Evolutionary conservation across 2,329 filamentous ascomycete species (phyloP).

Genomic region (Monilinia fructicola): DNA sequence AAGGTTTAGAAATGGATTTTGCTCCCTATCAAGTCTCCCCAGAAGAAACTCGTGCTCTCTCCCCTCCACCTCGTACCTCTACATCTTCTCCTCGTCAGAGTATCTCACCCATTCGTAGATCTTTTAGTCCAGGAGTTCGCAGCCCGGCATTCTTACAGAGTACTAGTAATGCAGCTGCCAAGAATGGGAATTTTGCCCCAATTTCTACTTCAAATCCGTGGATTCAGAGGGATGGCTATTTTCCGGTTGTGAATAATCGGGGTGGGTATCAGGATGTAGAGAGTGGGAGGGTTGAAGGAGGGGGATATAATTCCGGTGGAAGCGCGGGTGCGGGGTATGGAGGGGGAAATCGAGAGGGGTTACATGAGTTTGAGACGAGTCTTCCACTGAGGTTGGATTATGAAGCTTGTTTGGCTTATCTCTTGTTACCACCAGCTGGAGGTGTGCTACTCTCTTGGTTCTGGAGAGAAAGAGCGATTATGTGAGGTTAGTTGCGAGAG

Average conservation of each 20-base stretch:
- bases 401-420: conserved; percentile 87
- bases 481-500: conserved; percentile 58
- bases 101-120: conserved; percentile 54
- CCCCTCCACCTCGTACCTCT: conserved; percentile 54
- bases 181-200: conserved; percentile 32
- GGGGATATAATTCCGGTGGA: neutral
- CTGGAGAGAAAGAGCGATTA: conserved; percentile 96
- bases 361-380: conserved; percentile 88
- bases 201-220: conserved; percentile 21
- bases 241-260: conserved; percentile 13
- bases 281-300: conserved; percentile 18
- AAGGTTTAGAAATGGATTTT: conserved; percentile 69
- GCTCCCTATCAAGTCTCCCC: conserved; percentile 96
- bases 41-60: conserved; percentile 77
- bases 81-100: conserved; percentile 46
- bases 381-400: conserved; percentile 83
- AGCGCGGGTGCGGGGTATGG: conserved; percentile 3
- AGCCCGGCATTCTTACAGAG: conserved; percentile 37
- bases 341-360: conserved; percentile 45
- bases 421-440: conserved; percentile 80
- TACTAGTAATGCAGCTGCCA: conserved; percentile 24
- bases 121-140: conserved; percentile 44
- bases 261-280: conserved; percentile 15
- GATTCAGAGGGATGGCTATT: conserved; percentile 28
- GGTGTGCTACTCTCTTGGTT: conserved; percentile 81